Conservation (phyloP, 169 alveolate genomes). For the Plasmodium malariae region DNA sequence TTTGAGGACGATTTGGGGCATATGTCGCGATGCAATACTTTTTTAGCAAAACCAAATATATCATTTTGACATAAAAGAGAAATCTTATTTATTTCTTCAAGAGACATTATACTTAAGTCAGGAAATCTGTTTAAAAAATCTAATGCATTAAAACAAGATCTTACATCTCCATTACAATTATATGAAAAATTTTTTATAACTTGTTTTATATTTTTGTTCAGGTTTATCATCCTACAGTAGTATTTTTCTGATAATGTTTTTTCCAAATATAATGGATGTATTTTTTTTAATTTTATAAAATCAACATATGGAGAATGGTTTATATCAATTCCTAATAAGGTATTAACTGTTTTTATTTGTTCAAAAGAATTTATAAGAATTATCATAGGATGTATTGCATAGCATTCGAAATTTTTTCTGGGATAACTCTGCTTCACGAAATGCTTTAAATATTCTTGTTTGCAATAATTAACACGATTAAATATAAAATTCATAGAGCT, state of each 20-base stretch:
- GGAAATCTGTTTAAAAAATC: conserved; percentile 69
- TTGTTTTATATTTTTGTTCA: conserved; percentile 50
- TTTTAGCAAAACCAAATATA: conserved; percentile 65
- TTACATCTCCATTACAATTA: conserved; percentile 77
- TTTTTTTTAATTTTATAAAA: conserved; percentile 69
- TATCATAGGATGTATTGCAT: conserved; percentile 66
- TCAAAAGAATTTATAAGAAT: conserved; percentile 72
- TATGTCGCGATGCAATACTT: conserved; percentile 32
- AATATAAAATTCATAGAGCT: conserved; percentile 52
- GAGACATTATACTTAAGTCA: conserved; percentile 27
- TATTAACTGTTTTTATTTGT: conserved; percentile 59
- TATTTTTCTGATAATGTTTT: conserved; percentile 50
- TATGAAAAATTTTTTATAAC: conserved; percentile 20
- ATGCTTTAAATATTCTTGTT: conserved; percentile 27
- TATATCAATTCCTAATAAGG: conserved; percentile 68
- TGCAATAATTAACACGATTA: conserved; percentile 53
- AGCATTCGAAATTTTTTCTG: conserved; percentile 15
- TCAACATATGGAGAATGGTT: conserved; percentile 65
- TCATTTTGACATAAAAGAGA: conserved; percentile 56
- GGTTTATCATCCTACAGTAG: conserved; percentile 57
- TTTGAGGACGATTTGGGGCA: background rate
- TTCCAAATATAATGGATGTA: conserved; percentile 52
- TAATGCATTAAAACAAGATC: conserved; percentile 69
- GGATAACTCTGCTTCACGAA: background rate
- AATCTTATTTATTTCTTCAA: conserved; percentile 37